Percentiles rank a stretch among this genome's conserved stretches.
These are phyloP conservation scores for Jaapia argillacea DNA, from an alignment of 768 basidiomycete species.

Conservation along the genomic window DNA sequence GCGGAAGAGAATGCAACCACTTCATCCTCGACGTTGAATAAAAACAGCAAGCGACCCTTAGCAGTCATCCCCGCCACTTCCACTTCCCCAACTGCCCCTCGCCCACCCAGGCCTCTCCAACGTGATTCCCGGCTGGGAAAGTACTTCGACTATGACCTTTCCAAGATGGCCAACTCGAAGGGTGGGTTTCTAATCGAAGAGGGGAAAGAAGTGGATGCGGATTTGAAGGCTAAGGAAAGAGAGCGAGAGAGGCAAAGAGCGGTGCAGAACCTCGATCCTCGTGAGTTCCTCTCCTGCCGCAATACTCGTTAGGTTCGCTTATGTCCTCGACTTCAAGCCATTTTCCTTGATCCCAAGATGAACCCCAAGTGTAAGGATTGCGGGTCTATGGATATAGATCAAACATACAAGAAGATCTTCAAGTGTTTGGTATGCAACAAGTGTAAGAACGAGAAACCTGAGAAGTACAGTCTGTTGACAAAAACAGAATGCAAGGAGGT, in stretches of 20 bases:
- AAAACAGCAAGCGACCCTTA: conserved; percentile 71
- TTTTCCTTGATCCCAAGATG: conserved; percentile 58
- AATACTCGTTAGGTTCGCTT: background rate
- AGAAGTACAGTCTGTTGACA: conserved; percentile 89
- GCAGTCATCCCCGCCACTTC: conserved; percentile 45
- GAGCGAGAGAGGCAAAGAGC: conserved; percentile 74
- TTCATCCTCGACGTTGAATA: conserved; percentile 39
- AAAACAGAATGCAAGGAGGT: conserved; percentile 99
- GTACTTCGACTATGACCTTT: conserved; percentile 95
- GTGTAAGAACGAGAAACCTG: conserved; percentile 84
- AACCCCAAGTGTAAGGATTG: conserved; percentile 88
- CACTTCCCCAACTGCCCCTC: conserved; percentile 46
- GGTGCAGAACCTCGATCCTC: conserved; percentile 64
- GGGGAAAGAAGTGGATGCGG: conserved; percentile 71
- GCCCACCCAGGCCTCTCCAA: conserved; percentile 37
- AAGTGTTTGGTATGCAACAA: conserved; percentile 77
- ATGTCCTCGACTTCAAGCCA: conserved; percentile 36
- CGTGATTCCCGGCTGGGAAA: conserved; percentile 76
- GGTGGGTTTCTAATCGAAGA: conserved; percentile 94
- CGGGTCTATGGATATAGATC: conserved; percentile 81
- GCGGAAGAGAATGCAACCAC: conserved; percentile 43
- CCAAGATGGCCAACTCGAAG: conserved; percentile 94
- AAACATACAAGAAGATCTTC: conserved; percentile 73
- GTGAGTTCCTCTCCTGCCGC: conserved; percentile 30
- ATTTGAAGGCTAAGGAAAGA: conserved; percentile 65